Evolutionary conservation across 768 basidiomycete species (phyloP).

Genomic region (Termitomyces sp.): DNA sequence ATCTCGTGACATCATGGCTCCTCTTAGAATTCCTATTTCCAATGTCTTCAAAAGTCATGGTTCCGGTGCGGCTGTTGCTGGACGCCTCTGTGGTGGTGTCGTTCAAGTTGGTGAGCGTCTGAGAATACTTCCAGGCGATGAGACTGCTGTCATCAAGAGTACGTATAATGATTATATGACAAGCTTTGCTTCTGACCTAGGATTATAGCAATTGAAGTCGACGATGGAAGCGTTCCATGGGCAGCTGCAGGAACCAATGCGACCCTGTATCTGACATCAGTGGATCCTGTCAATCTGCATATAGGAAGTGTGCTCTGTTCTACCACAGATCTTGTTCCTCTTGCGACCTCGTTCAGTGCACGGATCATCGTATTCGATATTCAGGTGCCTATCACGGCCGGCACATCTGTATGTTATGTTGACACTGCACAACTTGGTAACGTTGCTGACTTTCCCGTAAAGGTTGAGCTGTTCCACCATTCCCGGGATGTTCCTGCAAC

Average conservation of each 20-base stretch:
- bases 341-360: constrained; percentile 76
- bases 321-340: constrained; percentile 62
- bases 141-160: constrained; percentile 78
- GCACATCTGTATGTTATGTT: constrained; percentile 61
- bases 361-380: constrained; percentile 94
- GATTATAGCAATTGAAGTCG: constrained; percentile 77
- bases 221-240: constrained; percentile 77
- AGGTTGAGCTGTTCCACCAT: constrained; percentile 96
- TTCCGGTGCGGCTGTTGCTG: constrained; percentile 74
- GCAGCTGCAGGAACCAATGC: constrained; percentile 88
- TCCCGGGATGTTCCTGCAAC: constrained; percentile 90
- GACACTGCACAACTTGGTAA: not conserved
- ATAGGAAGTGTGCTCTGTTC: constrained; percentile 91
- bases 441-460: not conserved
- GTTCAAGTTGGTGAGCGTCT: constrained; percentile 90
- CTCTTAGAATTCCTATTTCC: constrained; percentile 85
- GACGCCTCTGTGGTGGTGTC: constrained; percentile 82
- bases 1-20: constrained; percentile 64
- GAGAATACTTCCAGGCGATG: constrained; percentile 89
- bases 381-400: constrained; percentile 82
- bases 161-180: constrained; percentile 11
- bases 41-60: constrained; percentile 93
- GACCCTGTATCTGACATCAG: constrained; percentile 76
- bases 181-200: not conserved
- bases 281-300: constrained; percentile 83